Percentiles rank a stretch among this genome's conserved stretches.
Conservation (phyloP, 2,329 filamentous ascomycete genomes). For the Cladophialophora immunda region DNA sequence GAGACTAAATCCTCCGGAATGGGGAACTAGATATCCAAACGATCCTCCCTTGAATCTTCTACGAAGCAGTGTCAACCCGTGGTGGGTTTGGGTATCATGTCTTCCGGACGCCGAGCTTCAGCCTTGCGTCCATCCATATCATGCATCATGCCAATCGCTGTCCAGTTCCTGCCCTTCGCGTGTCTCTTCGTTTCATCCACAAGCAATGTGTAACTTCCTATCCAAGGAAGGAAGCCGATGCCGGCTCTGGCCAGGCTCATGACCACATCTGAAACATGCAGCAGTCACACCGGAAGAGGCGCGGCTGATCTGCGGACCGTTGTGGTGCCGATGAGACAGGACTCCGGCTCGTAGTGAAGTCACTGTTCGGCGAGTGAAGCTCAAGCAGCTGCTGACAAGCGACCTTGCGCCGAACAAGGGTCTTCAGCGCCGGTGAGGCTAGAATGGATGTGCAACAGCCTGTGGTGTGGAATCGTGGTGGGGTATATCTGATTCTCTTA, state of each 20-base stretch:
- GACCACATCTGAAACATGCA: slow-evolving; percentile 4
- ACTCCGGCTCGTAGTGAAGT: slow-evolving; percentile 3
- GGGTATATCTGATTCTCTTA: neutral
- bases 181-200: neutral
- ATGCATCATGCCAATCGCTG: neutral
- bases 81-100: neutral
- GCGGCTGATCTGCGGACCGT: neutral
- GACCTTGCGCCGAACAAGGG: neutral
- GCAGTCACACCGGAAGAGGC: neutral
- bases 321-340: neutral
- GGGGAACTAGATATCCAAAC: neutral
- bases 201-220: neutral
- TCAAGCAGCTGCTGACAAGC: neutral
- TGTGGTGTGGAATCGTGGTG: neutral
- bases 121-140: neutral
- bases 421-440: neutral
- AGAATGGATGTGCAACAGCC: neutral
- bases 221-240: neutral
- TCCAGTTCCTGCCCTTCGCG: neutral
- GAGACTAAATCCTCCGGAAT: neutral
- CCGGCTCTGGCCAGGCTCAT: neutral
- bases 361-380: neutral
- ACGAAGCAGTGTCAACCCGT: neutral
- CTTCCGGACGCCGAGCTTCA: neutral
- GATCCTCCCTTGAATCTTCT: neutral